Evolutionary conservation across 768 basidiomycete species (phyloP).

Genomic region (Amanita muscaria): DNA sequence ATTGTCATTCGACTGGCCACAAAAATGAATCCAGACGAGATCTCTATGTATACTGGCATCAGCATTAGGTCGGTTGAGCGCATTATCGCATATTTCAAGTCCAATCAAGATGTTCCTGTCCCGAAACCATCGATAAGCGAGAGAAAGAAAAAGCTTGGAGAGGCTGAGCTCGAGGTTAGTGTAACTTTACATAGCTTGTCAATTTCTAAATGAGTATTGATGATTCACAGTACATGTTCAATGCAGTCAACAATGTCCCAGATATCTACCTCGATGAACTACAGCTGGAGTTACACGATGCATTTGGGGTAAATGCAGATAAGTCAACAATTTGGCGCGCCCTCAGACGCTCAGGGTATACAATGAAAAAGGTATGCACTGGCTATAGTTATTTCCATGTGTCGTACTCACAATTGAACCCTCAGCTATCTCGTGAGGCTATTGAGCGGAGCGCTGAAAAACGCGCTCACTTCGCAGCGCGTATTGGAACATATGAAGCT

Average conservation of each 20-base stretch:
- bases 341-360: conserved; percentile 5
- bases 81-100: conserved; percentile 3
- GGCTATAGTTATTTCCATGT: not conserved
- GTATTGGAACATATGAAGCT: conserved; percentile 11
- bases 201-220: not conserved
- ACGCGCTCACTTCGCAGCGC: conserved; percentile 7
- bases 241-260: conserved; percentile 11
- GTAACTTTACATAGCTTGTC: not conserved
- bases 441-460: conserved; percentile 13
- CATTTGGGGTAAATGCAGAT: conserved; percentile 14
- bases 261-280: conserved; percentile 24
- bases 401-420: not conserved
- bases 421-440: conserved; percentile 10
- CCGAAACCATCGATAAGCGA: not conserved
- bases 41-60: conserved; percentile 6
- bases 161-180: not conserved
- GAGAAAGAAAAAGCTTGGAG: too few species aligned
- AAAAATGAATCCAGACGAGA: conserved; percentile 1
- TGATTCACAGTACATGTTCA: not conserved
- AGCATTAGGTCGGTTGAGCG: conserved; percentile 6
- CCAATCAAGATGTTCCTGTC: conserved; percentile 2
- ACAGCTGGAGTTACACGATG: conserved; percentile 13
- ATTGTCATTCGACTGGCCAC: conserved; percentile 1
- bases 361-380: conserved; percentile 1
- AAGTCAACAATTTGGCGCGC: conserved; percentile 17